phyloP scores from a whole-genome alignment of 495 filamentous ascomycete species.

The Aspergillus cavernicola region DNA sequence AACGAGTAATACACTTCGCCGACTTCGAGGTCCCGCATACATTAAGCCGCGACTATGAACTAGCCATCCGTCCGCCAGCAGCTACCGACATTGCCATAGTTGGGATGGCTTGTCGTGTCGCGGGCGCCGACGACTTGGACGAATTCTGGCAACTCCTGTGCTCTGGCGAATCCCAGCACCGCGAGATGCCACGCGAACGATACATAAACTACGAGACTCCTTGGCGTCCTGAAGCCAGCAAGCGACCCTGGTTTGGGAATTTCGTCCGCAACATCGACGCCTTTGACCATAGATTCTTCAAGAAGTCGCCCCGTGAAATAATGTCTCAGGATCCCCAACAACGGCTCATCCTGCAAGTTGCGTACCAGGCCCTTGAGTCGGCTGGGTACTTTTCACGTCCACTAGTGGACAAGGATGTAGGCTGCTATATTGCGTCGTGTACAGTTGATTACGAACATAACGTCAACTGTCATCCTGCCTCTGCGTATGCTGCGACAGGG shows the following conservation, averaged over 20 bases:
- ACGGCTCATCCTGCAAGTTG: slow-evolving; percentile 43
- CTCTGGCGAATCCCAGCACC: slow-evolving; percentile 40
- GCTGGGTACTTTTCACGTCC: slow-evolving; percentile 34
- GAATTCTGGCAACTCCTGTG: slow-evolving; percentile 44
- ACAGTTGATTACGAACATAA: slow-evolving; percentile 40
- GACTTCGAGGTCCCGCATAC: slow-evolving; percentile 9
- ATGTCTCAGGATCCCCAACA: slow-evolving; percentile 51
- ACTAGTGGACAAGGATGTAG: slow-evolving; percentile 20
- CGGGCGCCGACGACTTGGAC: slow-evolving; percentile 45
- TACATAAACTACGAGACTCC: slow-evolving; percentile 30
- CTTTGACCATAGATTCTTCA: slow-evolving; percentile 56
- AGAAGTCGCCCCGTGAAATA: slow-evolving; percentile 42
- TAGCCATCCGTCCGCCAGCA: slow-evolving; percentile 1
- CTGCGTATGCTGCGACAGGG: slow-evolving; percentile 38
- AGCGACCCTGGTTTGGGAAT: slow-evolving; percentile 43
- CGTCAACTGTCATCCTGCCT: slow-evolving; percentile 28
- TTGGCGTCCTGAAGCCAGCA: slow-evolving; percentile 29
- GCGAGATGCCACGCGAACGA: slow-evolving; percentile 33
- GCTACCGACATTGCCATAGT: slow-evolving; percentile 47
- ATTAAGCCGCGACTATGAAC: slow-evolving; percentile 9
- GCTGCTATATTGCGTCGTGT: slow-evolving; percentile 32
- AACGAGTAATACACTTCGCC: slow-evolving; percentile 24
- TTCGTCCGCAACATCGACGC: slow-evolving; percentile 41
- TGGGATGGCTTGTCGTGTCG: slow-evolving; percentile 47
- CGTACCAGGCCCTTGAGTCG: slow-evolving; percentile 49